Percentiles rank a stretch among this genome's conserved stretches.
These are phyloP conservation scores for Colletotrichum tropicale DNA, from an alignment of 2,329 filamentous ascomycete species.

Conservation along the genomic window DNA sequence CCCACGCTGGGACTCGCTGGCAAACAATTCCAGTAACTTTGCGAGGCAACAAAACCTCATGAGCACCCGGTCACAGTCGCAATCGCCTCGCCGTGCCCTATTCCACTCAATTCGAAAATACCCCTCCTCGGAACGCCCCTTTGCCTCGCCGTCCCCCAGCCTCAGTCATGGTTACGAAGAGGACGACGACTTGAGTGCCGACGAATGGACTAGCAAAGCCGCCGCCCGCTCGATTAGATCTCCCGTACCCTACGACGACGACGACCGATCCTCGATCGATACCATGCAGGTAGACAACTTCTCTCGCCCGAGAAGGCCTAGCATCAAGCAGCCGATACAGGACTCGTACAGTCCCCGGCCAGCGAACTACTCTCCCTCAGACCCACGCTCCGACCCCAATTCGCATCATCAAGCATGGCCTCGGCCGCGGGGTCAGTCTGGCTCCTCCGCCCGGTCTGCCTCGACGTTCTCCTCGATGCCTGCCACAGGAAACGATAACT, in stretches of 20 bases:
- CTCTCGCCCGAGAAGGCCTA: conserved; percentile 62
- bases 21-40: conserved; percentile 21
- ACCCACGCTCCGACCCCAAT: conserved; percentile 26
- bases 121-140: conserved; percentile 33
- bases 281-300: conserved; percentile 54
- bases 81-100: conserved; percentile 27
- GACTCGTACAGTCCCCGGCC: conserved; percentile 36
- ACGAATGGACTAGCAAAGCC: conserved; percentile 23
- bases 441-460: conserved; percentile 51
- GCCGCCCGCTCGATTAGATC: conserved; percentile 20
- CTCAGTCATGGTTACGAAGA: conserved; percentile 15
- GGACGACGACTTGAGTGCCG: conserved; percentile 24
- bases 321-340: conserved; percentile 48
- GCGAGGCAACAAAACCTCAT: conserved; percentile 12
- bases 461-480: conserved; percentile 50
- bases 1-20: conserved; percentile 51
- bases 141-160: conserved; percentile 23
- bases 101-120: conserved; percentile 29
- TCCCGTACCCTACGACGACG: conserved; percentile 25
- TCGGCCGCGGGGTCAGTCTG: conserved; percentile 49
- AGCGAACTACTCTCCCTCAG: conserved; percentile 26
- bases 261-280: conserved; percentile 22
- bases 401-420: conserved; percentile 38
- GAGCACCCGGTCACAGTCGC: not conserved
- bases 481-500: conserved; percentile 44